Evolutionary conservation across 2,329 filamentous ascomycete genomes (phyloP), one percentile per base, ranked within the genome.

Genomic region (Teratosphaeria nubilosa): DNA sequence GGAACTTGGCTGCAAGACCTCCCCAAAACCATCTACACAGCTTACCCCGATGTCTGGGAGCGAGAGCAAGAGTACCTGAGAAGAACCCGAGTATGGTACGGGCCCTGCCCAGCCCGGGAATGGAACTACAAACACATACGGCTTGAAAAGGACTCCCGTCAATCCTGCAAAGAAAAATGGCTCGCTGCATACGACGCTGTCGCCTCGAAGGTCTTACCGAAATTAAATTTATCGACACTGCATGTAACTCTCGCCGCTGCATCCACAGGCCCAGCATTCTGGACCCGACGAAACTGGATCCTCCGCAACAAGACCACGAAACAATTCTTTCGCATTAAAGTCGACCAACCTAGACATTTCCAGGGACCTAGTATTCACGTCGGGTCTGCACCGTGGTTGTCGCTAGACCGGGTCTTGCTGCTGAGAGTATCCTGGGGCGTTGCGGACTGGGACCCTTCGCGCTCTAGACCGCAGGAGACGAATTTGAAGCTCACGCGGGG

Each of bases 1-100:
- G 59, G 59, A 2, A 56, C 53, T n/a, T 60, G 55, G 30, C 54
- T 58, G 14, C 30, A 16, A 27, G 51, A 27, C 25, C 53, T 61
- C 2, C 57, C 59, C 6, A 20, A 54, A n/a, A 34, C 51, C n/a
- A 37, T 60, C 24, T 56, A 58, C 22, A 34, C 53, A 2, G 41
- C 41, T 48, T 20, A 48, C 20, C 41, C 41, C 20, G 10, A 20
- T 41, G 3, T 51, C 22, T 16, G n/a, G n/a, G 41, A 22, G 16
- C 41, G 9, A 20, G 56, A 57, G 30, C 22, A 34, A 11, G 31
- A 57, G n/a, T 57, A 57, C 45, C 51, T 25, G 56, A 22, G 30
- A 22, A 30, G 16, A 9, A 34, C 32, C 24, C 20, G 45, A 24
- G 5, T 37, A 14, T 54, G 54, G 51, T 51, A 55, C 32, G 53